These are phyloP conservation scores for Radiomyces spectabilis DNA, from an alignment of 192 early-diverging fungal genomes.

Conservation along the genomic window DNA sequence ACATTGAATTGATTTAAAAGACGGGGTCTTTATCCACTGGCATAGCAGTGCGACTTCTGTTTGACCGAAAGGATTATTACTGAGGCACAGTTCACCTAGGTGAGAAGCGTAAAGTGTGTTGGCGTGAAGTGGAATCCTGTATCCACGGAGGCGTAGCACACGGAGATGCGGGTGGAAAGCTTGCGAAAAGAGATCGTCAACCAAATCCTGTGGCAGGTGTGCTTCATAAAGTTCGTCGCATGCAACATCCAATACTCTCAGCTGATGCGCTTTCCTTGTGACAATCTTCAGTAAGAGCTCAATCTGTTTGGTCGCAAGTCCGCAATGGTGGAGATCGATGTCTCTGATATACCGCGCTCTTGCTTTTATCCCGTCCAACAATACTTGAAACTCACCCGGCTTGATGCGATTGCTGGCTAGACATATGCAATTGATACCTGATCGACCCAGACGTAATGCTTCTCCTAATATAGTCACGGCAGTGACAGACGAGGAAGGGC, in stretches of 20 bases:
- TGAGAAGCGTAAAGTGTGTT: constrained; percentile 2
- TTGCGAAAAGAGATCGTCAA: no score
- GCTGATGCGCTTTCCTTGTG: no score
- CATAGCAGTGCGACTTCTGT: constrained; percentile 5
- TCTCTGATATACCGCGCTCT: constrained; percentile 1
- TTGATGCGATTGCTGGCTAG: constrained; percentile 12
- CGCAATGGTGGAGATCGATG: constrained; percentile 1
- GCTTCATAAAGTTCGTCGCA: no score
- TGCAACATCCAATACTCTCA: no score
- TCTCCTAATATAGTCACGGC: constrained; percentile 6
- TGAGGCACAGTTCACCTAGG: constrained; percentile 11
- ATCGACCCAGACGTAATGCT: neutral
- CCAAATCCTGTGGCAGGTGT: no score
- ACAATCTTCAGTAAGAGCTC: neutral
- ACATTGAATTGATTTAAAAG: constrained; percentile 9
- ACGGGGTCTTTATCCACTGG: constrained; percentile 18
- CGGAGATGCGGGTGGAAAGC: no score
- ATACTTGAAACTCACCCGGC: constrained; percentile 1
- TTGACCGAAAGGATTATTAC: constrained; percentile 4
- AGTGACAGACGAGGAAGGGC: neutral
- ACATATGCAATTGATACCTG: constrained; percentile 3
- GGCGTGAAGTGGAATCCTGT: neutral
- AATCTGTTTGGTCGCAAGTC: neutral
- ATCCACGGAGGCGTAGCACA: constrained; percentile 7
- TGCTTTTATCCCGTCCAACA: constrained; percentile 7